phyloP scores from a whole-genome alignment of 768 basidiomycete genomes.

The Tulasnella sp. region DNA sequence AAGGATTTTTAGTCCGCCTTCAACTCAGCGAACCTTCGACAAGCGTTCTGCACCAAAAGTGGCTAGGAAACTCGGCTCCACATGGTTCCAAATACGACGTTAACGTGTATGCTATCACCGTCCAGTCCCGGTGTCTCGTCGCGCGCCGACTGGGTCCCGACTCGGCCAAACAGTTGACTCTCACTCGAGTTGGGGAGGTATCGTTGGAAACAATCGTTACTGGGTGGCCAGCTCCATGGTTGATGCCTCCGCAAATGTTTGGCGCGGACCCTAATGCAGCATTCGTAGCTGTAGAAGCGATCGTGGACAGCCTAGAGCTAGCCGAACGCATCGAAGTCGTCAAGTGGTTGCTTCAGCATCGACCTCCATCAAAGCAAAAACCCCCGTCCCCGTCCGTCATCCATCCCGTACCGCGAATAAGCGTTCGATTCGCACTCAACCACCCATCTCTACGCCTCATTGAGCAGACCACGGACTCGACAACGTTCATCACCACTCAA shows the following conservation, averaged over 20 bases:
- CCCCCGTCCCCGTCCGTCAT: constrained; percentile 20
- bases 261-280: constrained; percentile 53
- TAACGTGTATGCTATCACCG: constrained; percentile 42
- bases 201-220: constrained; percentile 22
- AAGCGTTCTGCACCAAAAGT: constrained; percentile 42
- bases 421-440: constrained; percentile 44
- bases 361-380: constrained; percentile 22
- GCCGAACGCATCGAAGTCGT: constrained; percentile 40
- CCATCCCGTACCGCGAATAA: constrained; percentile 44
- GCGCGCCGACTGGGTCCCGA: not conserved
- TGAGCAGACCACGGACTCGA: not conserved
- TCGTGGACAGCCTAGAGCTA: constrained; percentile 41
- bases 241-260: constrained; percentile 40
- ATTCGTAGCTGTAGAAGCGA: constrained; percentile 43
- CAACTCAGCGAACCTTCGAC: constrained; percentile 43
- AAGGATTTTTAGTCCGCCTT: constrained; percentile 33
- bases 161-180: not conserved
- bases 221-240: constrained; percentile 58
- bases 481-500: not conserved
- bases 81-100: constrained; percentile 37
- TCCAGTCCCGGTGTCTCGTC: constrained; percentile 38
- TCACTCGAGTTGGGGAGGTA: constrained; percentile 9
- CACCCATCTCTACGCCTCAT: constrained; percentile 39
- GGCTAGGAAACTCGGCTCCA: constrained; percentile 42
- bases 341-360: constrained; percentile 34